Percentiles rank a stretch among this genome's conserved stretches.
Evolutionary conservation across 345 rosid species (phyloP).

Genomic region (Trapa bicornis): DNA sequence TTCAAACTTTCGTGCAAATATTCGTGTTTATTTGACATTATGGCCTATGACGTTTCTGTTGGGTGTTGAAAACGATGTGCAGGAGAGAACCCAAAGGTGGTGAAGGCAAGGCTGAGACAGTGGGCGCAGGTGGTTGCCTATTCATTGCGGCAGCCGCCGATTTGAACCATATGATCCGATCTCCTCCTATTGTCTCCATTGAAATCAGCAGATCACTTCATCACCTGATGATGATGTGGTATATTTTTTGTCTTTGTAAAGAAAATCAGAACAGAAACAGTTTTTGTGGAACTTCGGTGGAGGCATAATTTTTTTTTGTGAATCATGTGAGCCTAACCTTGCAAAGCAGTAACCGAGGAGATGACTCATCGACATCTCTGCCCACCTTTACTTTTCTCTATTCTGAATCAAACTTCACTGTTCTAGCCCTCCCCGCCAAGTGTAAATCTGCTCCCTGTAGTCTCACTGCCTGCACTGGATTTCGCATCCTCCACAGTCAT

Average conservation of each 20-base stretch:
- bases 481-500: no score
- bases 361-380: no score
- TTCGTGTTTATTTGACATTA: no score
- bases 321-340: background rate
- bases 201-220: background rate
- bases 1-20: no score
- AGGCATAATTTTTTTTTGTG: background rate
- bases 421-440: no score
- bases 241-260: background rate
- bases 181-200: background rate
- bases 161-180: slow-evolving; percentile 1
- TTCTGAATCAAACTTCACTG: no score
- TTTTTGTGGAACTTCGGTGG: no score
- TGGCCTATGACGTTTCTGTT: background rate
- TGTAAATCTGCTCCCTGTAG: no score
- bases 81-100: slow-evolving; percentile 73
- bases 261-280: no score
- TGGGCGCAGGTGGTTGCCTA: slow-evolving; percentile 98
- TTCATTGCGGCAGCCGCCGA: slow-evolving; percentile 58
- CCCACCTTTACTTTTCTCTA: no score
- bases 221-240: background rate
- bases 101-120: slow-evolving; percentile 78
- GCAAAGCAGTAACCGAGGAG: no score
- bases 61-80: background rate
- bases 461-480: no score